Conservation (phyloP, 2,329 filamentous ascomycete species). For the Leptographium procerum region DNA sequence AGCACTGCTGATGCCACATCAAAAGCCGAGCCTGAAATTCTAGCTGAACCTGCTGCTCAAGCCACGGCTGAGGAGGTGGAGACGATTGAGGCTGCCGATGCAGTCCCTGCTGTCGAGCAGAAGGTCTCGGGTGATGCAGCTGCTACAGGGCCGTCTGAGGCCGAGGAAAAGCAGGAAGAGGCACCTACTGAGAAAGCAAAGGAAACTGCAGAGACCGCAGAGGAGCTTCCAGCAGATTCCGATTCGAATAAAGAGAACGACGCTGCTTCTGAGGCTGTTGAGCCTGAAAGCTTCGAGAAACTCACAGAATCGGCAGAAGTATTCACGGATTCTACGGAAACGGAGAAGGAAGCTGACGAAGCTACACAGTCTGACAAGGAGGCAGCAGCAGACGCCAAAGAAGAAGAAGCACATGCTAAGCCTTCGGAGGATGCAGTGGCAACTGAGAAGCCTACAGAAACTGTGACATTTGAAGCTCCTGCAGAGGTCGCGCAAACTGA, state of each 20-base stretch:
- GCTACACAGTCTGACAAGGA: neutral
- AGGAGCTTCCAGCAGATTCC: neutral
- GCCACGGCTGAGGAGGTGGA: neutral
- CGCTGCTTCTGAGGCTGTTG: neutral
- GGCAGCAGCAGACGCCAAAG: neutral
- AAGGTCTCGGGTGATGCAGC: neutral
- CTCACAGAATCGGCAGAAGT: no score
- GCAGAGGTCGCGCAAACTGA: no score
- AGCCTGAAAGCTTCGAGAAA: no score
- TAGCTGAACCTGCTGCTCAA: neutral
- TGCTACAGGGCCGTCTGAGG: neutral
- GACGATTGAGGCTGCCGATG: neutral
- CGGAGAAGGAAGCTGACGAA: neutral
- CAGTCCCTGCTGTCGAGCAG: no score
- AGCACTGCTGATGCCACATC: neutral
- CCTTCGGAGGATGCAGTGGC: no score
- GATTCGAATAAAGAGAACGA: neutral
- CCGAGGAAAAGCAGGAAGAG: neutral
- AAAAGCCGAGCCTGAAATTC: no score
- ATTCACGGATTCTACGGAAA: no score
- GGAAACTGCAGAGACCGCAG: neutral
- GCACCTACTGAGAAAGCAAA: neutral
- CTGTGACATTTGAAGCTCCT: no score
- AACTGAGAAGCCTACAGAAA: neutral
- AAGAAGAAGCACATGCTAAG: neutral